phyloP scores from a whole-genome alignment of 345 rosid species.

The Draba incana region DNA sequence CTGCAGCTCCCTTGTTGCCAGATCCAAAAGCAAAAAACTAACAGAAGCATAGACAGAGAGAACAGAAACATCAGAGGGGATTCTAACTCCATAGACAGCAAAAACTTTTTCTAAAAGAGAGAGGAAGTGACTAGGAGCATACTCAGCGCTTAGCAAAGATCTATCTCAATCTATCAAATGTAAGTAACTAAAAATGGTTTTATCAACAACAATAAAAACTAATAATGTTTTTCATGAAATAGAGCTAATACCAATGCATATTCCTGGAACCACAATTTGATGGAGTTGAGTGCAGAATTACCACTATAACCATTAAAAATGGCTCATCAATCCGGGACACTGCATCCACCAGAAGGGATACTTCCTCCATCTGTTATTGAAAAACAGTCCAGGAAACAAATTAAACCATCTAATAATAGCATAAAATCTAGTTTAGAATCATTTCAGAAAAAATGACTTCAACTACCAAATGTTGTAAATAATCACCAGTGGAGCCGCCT shows the following conservation, averaged over 20 bases:
- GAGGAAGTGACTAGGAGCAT: conserved; percentile 22
- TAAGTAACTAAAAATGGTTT: conserved; percentile 36
- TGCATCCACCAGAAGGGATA: conserved; percentile 87
- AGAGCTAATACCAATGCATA: conserved; percentile 95
- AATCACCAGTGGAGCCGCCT: conserved; percentile 96
- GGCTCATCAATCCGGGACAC: conserved; percentile 93
- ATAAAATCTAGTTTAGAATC: conserved; percentile 32
- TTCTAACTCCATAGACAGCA: neutral
- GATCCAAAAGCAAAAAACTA: conserved; percentile 13
- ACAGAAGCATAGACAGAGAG: conserved; percentile 5
- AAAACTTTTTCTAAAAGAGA: conserved; percentile 4
- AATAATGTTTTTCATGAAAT: conserved; percentile 52
- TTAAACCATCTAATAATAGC: conserved; percentile 36
- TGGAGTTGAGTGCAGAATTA: conserved; percentile 99
- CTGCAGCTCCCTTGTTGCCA: conserved; percentile 11
- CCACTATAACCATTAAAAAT: conserved; percentile 96
- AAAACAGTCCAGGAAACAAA: conserved; percentile 45
- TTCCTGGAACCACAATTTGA: conserved; percentile 96
- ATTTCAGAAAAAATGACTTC: conserved; percentile 37
- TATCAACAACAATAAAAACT: conserved; percentile 18
- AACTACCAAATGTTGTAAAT: conserved; percentile 55
- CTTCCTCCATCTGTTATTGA: conserved; percentile 85
- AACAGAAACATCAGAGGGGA: neutral
- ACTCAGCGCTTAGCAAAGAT: conserved; percentile 14
- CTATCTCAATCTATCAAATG: conserved; percentile 32